Evolutionary conservation across 2,329 filamentous ascomycete species (phyloP).

Genomic region (Calycina marina): DNA sequence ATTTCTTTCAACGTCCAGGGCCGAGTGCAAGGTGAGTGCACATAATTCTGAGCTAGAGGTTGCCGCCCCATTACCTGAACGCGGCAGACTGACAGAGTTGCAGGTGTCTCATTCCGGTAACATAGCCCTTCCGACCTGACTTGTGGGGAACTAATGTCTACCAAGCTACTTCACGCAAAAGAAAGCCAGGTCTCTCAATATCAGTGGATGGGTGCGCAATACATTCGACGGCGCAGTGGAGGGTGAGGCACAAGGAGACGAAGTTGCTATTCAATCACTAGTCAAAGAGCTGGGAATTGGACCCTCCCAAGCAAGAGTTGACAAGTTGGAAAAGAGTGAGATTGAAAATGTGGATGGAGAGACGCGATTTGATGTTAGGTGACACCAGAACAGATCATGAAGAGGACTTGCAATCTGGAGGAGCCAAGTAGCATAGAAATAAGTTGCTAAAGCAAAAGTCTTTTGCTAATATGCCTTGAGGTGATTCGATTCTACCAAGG

Average conservation of each 20-base stretch:
- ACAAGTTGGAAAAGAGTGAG: slow-evolving; percentile 1
- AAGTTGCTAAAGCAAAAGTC: no score
- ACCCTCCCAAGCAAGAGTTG: neutral
- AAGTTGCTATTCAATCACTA: neutral
- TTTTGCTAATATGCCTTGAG: no score
- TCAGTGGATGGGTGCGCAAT: slow-evolving; percentile 1
- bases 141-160: neutral
- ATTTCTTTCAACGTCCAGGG: slow-evolving; percentile 1
- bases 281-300: neutral
- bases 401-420: no score
- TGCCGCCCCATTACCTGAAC: no score
- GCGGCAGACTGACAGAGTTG: neutral
- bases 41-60: no score
- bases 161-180: neutral
- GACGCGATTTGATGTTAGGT: neutral
- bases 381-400: no score
- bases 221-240: neutral
- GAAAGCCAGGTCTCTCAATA: neutral
- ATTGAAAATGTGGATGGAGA: neutral
- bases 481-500: no score
- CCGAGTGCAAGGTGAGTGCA: neutral
- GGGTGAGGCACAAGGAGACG: neutral
- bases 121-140: neutral
- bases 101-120: slow-evolving; percentile 1
- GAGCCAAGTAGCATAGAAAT: no score